These are phyloP conservation scores for Apium graveolens DNA, from an alignment of 129 eudicot genomes.

Conservation along the genomic window DNA sequence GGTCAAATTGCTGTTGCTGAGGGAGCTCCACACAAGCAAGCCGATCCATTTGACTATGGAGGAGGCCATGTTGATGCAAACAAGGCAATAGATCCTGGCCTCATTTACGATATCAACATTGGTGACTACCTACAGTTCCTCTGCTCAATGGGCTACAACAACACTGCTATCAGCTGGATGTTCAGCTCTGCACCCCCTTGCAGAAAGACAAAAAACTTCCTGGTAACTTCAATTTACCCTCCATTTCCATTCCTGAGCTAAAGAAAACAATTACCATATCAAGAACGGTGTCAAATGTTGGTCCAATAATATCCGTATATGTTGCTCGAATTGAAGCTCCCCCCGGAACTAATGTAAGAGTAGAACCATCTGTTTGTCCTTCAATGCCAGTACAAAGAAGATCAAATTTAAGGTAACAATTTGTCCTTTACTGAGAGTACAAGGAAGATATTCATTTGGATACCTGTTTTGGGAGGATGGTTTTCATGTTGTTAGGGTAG, in stretches of 20 bases:
- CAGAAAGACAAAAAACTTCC: conserved; percentile 17
- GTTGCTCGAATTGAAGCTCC: conserved; percentile 40
- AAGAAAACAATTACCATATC: conserved; percentile 28
- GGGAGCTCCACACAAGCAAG: conserved; percentile 43
- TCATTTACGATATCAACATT: conserved; percentile 29
- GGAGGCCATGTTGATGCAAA: conserved; percentile 49
- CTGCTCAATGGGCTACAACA: conserved; percentile 41
- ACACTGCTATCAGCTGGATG: conserved; percentile 25
- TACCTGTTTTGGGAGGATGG: conserved; percentile 46
- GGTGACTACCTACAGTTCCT: conserved; percentile 32
- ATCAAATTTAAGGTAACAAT: conserved; percentile 34
- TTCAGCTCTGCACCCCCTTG: conserved; percentile 12
- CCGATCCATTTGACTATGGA: conserved; percentile 56
- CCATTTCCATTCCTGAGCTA: conserved; percentile 39
- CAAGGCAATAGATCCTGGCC: conserved; percentile 49
- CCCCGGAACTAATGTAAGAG: conserved; percentile 30
- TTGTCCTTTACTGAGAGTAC: conserved; percentile 21
- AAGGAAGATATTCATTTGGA: conserved; percentile 44
- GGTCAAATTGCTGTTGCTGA: conserved; percentile 33
- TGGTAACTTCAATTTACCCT: conserved; percentile 36
- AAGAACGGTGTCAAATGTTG: conserved; percentile 46
- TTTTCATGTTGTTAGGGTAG: conserved; percentile 34
- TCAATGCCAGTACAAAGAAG: conserved; percentile 21
- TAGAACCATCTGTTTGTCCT: conserved; percentile 37
- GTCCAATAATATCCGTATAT: conserved; percentile 28